Evolutionary conservation across 805 yeast species (phyloP).

Genomic region (Cephaloascus albidus): DNA sequence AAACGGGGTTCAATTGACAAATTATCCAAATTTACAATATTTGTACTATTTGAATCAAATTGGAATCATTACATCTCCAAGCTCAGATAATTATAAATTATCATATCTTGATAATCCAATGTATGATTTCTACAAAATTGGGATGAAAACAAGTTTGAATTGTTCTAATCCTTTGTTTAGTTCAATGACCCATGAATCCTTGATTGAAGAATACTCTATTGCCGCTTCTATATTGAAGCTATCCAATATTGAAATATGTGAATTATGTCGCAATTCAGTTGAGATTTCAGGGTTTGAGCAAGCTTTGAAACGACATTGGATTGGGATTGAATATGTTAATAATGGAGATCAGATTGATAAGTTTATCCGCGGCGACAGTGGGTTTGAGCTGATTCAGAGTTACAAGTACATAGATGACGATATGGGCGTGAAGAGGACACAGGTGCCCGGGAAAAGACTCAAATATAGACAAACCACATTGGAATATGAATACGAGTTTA

Average conservation of each 20-base stretch:
- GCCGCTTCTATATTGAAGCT: slow-evolving; percentile 14
- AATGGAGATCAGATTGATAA: not conserved
- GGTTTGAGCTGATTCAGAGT: not conserved
- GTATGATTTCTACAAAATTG: slow-evolving; percentile 12
- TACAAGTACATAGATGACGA: slow-evolving; percentile 8
- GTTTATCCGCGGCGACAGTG: not conserved
- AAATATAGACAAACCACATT: slow-evolving; percentile 11
- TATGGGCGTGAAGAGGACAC: slow-evolving; percentile 12
- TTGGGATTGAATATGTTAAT: slow-evolving; percentile 7
- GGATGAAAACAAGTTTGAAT: slow-evolving; percentile 11
- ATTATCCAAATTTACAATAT: slow-evolving; percentile 13
- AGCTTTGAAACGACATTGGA: slow-evolving; percentile 13
- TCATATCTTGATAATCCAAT: slow-evolving; percentile 10
- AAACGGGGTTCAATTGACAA: slow-evolving; percentile 11
- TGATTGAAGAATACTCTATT: slow-evolving; percentile 15
- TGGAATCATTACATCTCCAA: slow-evolving; percentile 16
- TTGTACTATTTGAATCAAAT: slow-evolving; percentile 14
- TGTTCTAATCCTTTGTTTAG: slow-evolving; percentile 14
- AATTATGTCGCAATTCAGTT: slow-evolving; percentile 14
- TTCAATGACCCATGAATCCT: slow-evolving; percentile 13
- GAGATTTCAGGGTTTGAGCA: slow-evolving; percentile 13
- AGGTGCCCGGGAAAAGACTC: slow-evolving; percentile 15
- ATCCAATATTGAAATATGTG: slow-evolving; percentile 13
- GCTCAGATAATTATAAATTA: slow-evolving; percentile 8
- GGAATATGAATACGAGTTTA: slow-evolving; percentile 8